Evolutionary conservation across 2,329 filamentous ascomycete genomes (phyloP).

Genomic region (Sporothrix luriei): DNA sequence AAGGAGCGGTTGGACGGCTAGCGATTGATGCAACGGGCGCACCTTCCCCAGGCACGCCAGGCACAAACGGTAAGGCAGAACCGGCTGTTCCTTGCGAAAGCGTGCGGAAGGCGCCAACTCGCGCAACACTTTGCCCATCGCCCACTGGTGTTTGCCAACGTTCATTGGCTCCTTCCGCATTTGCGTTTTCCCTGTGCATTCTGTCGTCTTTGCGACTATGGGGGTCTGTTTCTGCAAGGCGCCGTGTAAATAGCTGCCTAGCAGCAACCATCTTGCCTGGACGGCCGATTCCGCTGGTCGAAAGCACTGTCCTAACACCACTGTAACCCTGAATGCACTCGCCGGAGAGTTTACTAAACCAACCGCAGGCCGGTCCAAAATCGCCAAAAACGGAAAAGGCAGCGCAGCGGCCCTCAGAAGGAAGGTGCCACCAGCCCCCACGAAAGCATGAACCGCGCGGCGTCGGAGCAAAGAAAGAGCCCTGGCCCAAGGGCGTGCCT

Average conservation of each 20-base stretch:
- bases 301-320: background rate
- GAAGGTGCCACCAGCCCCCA: background rate
- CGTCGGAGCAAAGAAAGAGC: background rate
- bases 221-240: background rate
- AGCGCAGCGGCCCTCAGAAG: background rate
- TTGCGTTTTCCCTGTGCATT: slow-evolving; percentile 26
- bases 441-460: background rate
- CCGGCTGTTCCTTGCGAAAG: slow-evolving; percentile 1
- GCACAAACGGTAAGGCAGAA: slow-evolving; percentile 21
- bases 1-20: background rate
- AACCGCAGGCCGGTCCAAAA: background rate
- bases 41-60: slow-evolving; percentile 9
- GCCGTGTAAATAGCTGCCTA: background rate
- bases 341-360: background rate
- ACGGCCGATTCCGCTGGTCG: background rate
- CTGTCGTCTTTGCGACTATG: slow-evolving; percentile 19
- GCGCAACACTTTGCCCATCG: slow-evolving; percentile 24
- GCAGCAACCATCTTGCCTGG: background rate
- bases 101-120: slow-evolving; percentile 25
- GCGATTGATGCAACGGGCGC: slow-evolving; percentile 5
- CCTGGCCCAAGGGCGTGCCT: slow-evolving; percentile 7
- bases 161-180: slow-evolving; percentile 28
- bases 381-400: background rate
- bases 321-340: background rate
- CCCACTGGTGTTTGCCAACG: background rate